Evolutionary conservation across 2,329 filamentous ascomycete genomes (phyloP), one percentile per base, ranked within the genome.

Genomic region (Penicillium sp.): DNA sequence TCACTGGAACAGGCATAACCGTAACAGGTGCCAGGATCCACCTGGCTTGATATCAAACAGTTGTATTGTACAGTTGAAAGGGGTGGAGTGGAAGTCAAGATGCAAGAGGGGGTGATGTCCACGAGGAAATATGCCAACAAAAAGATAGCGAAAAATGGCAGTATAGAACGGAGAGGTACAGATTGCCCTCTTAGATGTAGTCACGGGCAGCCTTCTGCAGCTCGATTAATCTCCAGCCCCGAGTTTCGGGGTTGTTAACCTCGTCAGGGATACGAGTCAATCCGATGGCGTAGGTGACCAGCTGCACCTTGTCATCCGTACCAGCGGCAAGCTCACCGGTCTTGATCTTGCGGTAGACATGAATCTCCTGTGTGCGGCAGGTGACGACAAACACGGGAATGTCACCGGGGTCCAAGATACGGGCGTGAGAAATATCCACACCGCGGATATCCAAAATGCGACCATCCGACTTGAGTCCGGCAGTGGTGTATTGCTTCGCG

Each of bases 291-390:
- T 99, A 99, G 2, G 94, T 97, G 64, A 99, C 94, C 65, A 96
- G 87, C 77, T 99, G 94, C 24, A 99, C 94, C 78, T 92, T 95
- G 77, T 99, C 94, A 76, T 99, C 94, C 92, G 97, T 97, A 42
- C 94, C 94, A 13, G 93, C 93, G 3, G 93, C 92, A 46, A 99
- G 84, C 74, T 97, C 82, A 61, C 88, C 88, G 1, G 88, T 88
- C 82, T 99, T 97, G 56, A 88, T 86, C 63, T 97, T 96, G 60
- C 89, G 85, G 79, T 97, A 99, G 16, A 97, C 92, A 72, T 99
- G 94, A 11, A 99, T 92, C 76, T 99, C 94, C 74, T 99, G 94
- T 11, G 94, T 97, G 62, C 94, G 84, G 79, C 92, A 96, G 59
- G 92, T 97, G 64, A 99, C 89, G 72, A 99, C 96, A 72, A 99